These are phyloP conservation scores for Cardiosporidium cionae DNA, from an alignment of 169 alveolate species.

Conservation along the genomic window DNA sequence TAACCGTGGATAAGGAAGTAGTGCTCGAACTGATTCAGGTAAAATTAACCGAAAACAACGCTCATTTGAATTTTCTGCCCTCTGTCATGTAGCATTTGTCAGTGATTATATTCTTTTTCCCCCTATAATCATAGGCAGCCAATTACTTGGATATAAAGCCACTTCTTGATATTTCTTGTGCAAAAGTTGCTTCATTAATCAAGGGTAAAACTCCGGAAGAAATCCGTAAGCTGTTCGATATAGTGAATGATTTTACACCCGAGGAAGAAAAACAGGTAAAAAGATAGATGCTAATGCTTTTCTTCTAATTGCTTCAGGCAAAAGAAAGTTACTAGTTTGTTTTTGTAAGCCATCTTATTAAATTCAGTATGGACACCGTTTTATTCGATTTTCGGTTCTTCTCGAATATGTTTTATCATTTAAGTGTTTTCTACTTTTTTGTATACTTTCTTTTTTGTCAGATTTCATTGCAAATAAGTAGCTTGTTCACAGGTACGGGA, in stretches of 20 bases:
- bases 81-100: neutral
- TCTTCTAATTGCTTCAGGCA: no score
- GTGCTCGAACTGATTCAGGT: slow-evolving; percentile 74
- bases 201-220: slow-evolving; percentile 76
- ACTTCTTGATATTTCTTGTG: slow-evolving; percentile 80
- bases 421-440: no score
- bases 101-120: neutral
- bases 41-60: neutral
- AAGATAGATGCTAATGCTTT: neutral
- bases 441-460: no score
- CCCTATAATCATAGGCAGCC: slow-evolving; percentile 64
- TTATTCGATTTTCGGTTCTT: neutral
- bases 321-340: neutral
- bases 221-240: slow-evolving; percentile 81
- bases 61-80: neutral
- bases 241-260: slow-evolving; percentile 88
- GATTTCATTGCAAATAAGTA: no score
- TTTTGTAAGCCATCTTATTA: neutral
- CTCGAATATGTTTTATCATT: no score
- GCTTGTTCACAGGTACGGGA: slow-evolving; percentile 46
- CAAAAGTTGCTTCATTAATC: slow-evolving; percentile 86
- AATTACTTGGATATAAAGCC: slow-evolving; percentile 85
- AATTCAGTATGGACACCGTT: neutral
- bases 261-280: slow-evolving; percentile 84
- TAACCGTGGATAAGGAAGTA: slow-evolving; percentile 79